Evolutionary conservation across 139 green algal species (phyloP).

Genomic region (Chlamydomonas incerta): DNA sequence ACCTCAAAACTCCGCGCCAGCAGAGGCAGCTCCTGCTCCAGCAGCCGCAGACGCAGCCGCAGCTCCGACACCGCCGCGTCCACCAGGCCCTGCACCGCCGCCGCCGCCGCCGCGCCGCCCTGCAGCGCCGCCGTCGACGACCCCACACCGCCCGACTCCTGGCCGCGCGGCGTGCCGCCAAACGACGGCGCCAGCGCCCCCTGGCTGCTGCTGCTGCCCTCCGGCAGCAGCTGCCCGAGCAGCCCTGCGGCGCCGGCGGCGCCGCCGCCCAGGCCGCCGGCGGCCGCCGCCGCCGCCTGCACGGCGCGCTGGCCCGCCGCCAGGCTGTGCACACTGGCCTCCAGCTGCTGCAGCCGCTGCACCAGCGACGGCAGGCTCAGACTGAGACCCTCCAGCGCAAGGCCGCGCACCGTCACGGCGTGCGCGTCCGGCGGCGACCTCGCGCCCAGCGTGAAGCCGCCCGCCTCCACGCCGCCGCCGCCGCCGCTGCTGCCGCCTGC

Average conservation of each 20-base stretch:
- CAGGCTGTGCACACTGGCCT: slow-evolving; percentile 7
- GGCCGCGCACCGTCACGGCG: background rate
- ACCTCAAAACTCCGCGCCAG: slow-evolving; percentile 27
- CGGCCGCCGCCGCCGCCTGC: slow-evolving; percentile 25
- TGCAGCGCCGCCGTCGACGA: background rate
- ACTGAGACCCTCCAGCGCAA: background rate
- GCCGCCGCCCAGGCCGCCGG: background rate
- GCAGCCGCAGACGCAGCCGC: background rate
- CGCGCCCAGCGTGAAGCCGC: no score
- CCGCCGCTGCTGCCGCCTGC: background rate
- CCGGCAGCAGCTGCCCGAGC: background rate
- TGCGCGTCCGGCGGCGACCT: no score
- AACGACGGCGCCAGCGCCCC: no score
- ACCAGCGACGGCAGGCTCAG: background rate
- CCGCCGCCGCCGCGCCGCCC: background rate
- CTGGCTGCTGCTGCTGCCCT: no score
- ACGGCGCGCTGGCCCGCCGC: slow-evolving; percentile 7
- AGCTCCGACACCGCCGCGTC: slow-evolving; percentile 23
- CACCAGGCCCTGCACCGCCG: slow-evolving; percentile 20
- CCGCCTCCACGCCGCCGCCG: background rate
- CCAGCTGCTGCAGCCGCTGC: slow-evolving; percentile 25
- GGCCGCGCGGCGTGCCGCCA: no score
- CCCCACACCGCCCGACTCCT: no score
- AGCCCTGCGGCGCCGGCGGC: background rate
- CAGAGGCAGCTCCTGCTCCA: slow-evolving; percentile 28